phyloP scores from a whole-genome alignment of 148 eudicot genomes.

The Rhododendron vialii region DNA sequence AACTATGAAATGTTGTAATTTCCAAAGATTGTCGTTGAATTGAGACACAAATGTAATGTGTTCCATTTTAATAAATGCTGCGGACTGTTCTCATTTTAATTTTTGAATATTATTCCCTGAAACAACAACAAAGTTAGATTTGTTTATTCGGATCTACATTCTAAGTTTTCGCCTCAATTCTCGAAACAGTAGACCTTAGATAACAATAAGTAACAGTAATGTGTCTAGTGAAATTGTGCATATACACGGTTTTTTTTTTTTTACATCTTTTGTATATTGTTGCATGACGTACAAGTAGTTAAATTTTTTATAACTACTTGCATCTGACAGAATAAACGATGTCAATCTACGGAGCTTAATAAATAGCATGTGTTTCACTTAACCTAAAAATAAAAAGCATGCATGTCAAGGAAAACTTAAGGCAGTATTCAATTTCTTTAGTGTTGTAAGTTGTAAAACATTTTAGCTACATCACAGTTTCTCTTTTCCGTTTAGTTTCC shows the following conservation, averaged over 20 bases:
- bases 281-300: background rate
- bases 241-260: background rate
- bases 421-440: background rate
- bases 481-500: background rate
- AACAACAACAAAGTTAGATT: background rate
- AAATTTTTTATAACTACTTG: background rate
- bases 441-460: background rate
- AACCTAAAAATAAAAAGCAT: background rate
- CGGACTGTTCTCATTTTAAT: background rate
- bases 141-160: background rate
- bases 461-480: background rate
- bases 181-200: background rate
- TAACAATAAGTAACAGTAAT: background rate
- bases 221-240: background rate
- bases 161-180: background rate
- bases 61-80: background rate
- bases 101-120: background rate
- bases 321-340: background rate
- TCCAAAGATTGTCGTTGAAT: background rate
- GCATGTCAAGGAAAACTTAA: background rate
- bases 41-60: background rate
- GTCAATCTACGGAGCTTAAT: background rate
- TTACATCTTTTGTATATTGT: background rate
- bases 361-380: background rate
- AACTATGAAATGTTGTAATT: background rate